phyloP scores from a whole-genome alignment of 257 asterid species.

The Scutellaria minor region DNA sequence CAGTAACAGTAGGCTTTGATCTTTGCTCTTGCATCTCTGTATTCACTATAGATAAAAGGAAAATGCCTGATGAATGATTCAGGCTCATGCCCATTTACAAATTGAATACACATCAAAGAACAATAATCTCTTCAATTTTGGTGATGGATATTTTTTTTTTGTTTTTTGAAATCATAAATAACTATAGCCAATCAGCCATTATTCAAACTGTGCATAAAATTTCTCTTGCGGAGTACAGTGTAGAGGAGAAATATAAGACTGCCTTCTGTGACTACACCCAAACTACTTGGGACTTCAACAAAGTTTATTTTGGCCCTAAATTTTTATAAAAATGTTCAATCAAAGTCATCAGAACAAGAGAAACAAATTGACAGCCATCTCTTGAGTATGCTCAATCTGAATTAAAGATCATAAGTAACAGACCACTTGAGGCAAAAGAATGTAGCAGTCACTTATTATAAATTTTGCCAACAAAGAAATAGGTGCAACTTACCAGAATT shows the following conservation, averaged over 20 bases:
- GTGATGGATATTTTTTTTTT: conserved; percentile 26
- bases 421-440: conserved; percentile 26
- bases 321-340: not conserved
- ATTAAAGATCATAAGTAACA: not conserved
- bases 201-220: not conserved
- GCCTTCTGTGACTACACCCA: conserved; percentile 20
- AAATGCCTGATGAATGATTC: conserved; percentile 27
- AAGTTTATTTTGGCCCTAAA: conserved; percentile 2
- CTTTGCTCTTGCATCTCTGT: conserved; percentile 74
- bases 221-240: not conserved
- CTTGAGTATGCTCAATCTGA: not conserved
- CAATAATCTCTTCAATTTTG: conserved; percentile 25
- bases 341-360: conserved; percentile 17
- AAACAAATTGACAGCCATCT: not conserved
- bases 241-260: not conserved
- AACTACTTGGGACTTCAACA: conserved; percentile 12
- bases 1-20: conserved; percentile 52
- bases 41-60: conserved; percentile 52
- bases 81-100: conserved; percentile 16
- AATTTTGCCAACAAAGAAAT: conserved; percentile 9
- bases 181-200: not conserved
- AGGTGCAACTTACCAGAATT: conserved; percentile 22
- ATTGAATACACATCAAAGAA: conserved; percentile 20
- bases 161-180: not conserved
- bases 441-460: not conserved